Base-by-base conservation (phyloP, 2,329 filamentous ascomycete species). In the Colletotrichum chlorophyti region DNA sequence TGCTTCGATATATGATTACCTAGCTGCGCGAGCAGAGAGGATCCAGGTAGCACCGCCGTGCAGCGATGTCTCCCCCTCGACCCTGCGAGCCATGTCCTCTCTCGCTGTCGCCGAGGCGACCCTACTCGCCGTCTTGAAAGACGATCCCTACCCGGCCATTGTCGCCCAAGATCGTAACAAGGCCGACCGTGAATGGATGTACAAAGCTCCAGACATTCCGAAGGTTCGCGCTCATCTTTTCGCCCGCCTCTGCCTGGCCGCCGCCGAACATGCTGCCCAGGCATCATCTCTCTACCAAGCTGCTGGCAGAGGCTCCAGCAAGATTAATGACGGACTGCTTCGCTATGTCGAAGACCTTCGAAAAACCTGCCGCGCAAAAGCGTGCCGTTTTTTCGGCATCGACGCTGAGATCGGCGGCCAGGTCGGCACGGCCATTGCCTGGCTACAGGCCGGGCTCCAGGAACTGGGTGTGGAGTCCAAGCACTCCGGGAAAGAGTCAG, bases 101-200 rank as follows among this genome's bases (percentile, higher is more conserved):
- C 80, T 97, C 3, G 87, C 91, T 1, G 80, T 95, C 27, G 92
- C 93, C 2, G 94, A 97, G 74, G 93, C 93, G 0, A 97, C 93
- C 0, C 82, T 98, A 1, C 83, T 97, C 1, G 92, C 92, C 1
- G 92, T 98, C 1, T 73, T 96, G 46, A 98, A 98, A 66, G 94
- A 98, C 69, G 95, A 99, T 68, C 93, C 94, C 0, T 98, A 97
- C 68, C 90, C 94, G 1, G 87, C 90, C 2, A 84, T 88, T 6
- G 89, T 96, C 3, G 87, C 92, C 1, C 91, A 96, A 67, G 86
- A 89, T 54, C 84, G 93, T 43, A 96, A 96, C 69, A 85, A 88
- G 50, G 87, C 89, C 65, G 92, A 93, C 72, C 92, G 85, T 61
- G 94, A 98, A 65, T 99, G 94, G 94, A 98, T 98, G 93, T 96